Evolutionary conservation across 768 basidiomycete species (phyloP), one percentile per base, ranked within the genome.

Genomic region (Hericium rajendrae): DNA sequence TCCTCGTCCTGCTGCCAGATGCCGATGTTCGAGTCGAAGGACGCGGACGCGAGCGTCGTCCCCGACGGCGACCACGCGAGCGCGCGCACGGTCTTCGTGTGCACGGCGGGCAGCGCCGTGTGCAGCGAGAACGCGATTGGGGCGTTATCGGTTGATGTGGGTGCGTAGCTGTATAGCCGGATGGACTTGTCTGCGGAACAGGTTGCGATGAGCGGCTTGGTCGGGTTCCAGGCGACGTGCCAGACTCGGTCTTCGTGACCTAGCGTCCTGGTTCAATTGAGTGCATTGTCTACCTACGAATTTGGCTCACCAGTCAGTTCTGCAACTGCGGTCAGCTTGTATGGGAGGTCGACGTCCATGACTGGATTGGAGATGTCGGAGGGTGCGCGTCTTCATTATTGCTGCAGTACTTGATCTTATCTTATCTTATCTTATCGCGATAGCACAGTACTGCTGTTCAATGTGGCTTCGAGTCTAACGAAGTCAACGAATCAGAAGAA

Each of bases 171-270:
- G 68, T 91, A 97, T 50, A 98, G 71, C 43, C 93, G 80, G 56
- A 98, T 86, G 2, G 91, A 83, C 71, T 92, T 97, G 72, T 99
- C 97, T 6, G 89, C 84, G 4, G 95, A 97, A 68, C 94, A 99
- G 5, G 94, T 94, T 0, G 95, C 93, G 13, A 99, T 74, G 18
- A 94, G 66, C 0, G 89, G 82, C 56, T 86, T 82, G 2, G 75
- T 71, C 0, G 92, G 90, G 68, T 95, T 95, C 91, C 93, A 98
- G 5, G 90, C 82, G 28, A 90, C 76, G 55, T 84, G 76, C 94
- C 94, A 98, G 6, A 85, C 90, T 55, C 89, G 81, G 61, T 93
- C 91, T 32, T 83, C 77, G 69, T 97, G 93, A 8, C 86, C 89
- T 78, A 54, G 32, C 41, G 49, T 13, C 26, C 2, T 18, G 16